phyloP scores from a whole-genome alignment of 208 protist genomes.

The Leishmania arabica region DNA sequence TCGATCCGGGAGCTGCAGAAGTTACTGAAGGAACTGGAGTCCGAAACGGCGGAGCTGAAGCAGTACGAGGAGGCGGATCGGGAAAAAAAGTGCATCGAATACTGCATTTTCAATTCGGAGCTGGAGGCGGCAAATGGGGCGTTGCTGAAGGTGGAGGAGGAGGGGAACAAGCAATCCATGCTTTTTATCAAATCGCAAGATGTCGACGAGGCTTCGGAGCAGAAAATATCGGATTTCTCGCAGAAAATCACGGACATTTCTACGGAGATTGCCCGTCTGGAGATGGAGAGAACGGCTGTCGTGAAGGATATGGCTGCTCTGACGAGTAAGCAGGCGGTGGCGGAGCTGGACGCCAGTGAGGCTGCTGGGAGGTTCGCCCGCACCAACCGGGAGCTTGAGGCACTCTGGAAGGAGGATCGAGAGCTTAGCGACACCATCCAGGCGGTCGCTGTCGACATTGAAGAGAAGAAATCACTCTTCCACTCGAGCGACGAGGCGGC shows the following conservation, averaged over 20 bases:
- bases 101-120: conserved; percentile 87
- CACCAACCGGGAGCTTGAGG: conserved; percentile 47
- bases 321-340: conserved; percentile 63
- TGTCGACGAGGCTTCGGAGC: conserved; percentile 44
- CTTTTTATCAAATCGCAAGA: conserved; percentile 52
- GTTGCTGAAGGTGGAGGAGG: conserved; percentile 55
- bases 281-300: conserved; percentile 50
- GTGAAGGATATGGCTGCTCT: conserved; percentile 62
- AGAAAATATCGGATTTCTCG: conserved; percentile 40
- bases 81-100: conserved; percentile 92
- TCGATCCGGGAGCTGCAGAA: conserved; percentile 93
- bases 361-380: conserved; percentile 38
- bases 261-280: conserved; percentile 48
- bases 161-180: conserved; percentile 45
- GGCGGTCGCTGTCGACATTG: conserved; percentile 34
- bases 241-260: conserved; percentile 44
- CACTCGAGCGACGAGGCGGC: conserved; percentile 35
- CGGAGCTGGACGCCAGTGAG: conserved; percentile 65
- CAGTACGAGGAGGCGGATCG: conserved; percentile 93
- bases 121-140: conserved; percentile 57
- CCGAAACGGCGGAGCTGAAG: conserved; percentile 95
- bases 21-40: conserved; percentile 94
- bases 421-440: conserved; percentile 51
- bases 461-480: conserved; percentile 39
- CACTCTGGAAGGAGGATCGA: conserved; percentile 60